Evolutionary conservation across 805 yeast genomes (phyloP).

Genomic region (Martiniozyma abietophila): DNA sequence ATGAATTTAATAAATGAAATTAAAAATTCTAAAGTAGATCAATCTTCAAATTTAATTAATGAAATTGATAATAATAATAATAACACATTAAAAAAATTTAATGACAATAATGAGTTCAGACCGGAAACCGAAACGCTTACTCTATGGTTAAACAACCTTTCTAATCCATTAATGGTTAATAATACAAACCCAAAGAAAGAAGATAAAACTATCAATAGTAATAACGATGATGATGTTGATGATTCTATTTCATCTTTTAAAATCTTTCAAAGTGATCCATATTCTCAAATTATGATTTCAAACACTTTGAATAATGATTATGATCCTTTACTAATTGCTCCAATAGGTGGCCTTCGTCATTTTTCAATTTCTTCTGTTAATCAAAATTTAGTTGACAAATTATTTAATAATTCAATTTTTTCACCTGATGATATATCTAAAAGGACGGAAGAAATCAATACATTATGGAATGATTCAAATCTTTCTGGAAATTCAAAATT

Average conservation of each 20-base stretch:
- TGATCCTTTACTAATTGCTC: constrained; percentile 27
- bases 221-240: constrained; percentile 3
- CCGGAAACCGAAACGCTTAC: constrained; percentile 23
- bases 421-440: constrained; percentile 3
- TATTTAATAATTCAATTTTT: constrained; percentile 12
- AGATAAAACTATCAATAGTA: constrained; percentile 1
- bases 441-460: constrained; percentile 12
- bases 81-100: not conserved
- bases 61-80: not conserved
- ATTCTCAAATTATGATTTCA: constrained; percentile 16
- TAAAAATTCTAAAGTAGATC: not conserved
- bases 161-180: constrained; percentile 17
- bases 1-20: constrained; percentile 8
- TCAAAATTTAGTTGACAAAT: constrained; percentile 13
- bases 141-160: constrained; percentile 24
- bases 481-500: constrained; percentile 23
- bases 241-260: constrained; percentile 1
- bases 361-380: constrained; percentile 25
- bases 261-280: constrained; percentile 11
- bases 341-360: constrained; percentile 35
- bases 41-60: constrained; percentile 2
- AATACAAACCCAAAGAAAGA: constrained; percentile 4
- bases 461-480: constrained; percentile 17
- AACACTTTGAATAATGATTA: constrained; percentile 9
- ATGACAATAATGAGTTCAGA: constrained; percentile 15